These are phyloP conservation scores for Alternaria hordeiaustralica DNA, from an alignment of 2,329 filamentous ascomycete genomes.

Conservation along the genomic window DNA sequence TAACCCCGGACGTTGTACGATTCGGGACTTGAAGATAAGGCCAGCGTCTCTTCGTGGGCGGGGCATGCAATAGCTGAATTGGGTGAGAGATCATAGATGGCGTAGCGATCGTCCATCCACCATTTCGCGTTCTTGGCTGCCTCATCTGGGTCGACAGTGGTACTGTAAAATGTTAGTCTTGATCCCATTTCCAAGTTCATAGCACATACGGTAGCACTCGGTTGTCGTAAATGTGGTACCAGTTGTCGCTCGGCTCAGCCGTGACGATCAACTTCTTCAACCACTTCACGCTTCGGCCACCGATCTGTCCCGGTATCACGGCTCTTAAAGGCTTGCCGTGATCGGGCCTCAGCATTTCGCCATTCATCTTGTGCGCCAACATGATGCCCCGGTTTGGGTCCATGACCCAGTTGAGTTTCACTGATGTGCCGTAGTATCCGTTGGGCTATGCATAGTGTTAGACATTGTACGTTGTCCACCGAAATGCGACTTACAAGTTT, in stretches of 20 bases:
- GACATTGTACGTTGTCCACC: not conserved
- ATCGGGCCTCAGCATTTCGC: slow-evolving; percentile 77
- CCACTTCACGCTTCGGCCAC: slow-evolving; percentile 93
- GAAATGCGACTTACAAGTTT: slow-evolving; percentile 61
- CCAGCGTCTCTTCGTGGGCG: slow-evolving; percentile 74
- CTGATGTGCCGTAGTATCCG: slow-evolving; percentile 84
- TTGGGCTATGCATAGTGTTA: slow-evolving; percentile 66
- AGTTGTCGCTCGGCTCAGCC: slow-evolving; percentile 81
- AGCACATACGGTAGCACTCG: slow-evolving; percentile 72
- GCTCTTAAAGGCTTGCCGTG: slow-evolving; percentile 84
- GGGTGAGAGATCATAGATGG: slow-evolving; percentile 88
- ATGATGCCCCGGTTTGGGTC: slow-evolving; percentile 84
- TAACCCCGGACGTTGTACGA: slow-evolving; percentile 78
- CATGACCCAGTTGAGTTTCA: slow-evolving; percentile 88
- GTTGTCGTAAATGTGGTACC: slow-evolving; percentile 96
- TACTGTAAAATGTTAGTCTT: slow-evolving; percentile 51
- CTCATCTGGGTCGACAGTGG: slow-evolving; percentile 82
- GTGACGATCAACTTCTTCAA: slow-evolving; percentile 81
- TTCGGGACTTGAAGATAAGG: slow-evolving; percentile 55
- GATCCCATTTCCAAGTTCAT: not conserved
- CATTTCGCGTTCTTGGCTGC: slow-evolving; percentile 74
- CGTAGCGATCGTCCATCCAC: slow-evolving; percentile 90
- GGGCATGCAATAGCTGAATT: slow-evolving; percentile 85
- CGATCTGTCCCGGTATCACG: slow-evolving; percentile 89
- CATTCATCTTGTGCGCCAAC: slow-evolving; percentile 91